Conservation (phyloP, 805 yeast species). For the Ogataea paraovalis region DNA sequence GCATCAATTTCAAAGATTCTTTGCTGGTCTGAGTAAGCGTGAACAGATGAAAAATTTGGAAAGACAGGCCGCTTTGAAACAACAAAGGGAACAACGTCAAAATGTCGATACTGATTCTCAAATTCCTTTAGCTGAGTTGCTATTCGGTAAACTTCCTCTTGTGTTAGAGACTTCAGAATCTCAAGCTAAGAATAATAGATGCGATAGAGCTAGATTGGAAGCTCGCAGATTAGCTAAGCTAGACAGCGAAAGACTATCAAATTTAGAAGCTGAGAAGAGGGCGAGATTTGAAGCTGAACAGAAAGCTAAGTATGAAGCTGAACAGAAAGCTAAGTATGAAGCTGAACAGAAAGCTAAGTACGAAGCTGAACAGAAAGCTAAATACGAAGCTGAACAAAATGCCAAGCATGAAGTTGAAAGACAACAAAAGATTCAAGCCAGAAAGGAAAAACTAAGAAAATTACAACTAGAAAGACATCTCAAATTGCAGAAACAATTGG, state of each 20-base stretch:
- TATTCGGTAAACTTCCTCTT: constrained; percentile 1
- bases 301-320: background rate
- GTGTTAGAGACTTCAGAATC: background rate
- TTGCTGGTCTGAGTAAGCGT: background rate
- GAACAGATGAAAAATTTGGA: background rate
- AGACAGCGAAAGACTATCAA: background rate
- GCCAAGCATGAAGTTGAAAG: constrained; percentile 1
- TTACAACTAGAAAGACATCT: constrained; percentile 2
- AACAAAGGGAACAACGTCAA: background rate
- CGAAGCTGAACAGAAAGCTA: background rate
- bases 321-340: constrained; percentile 1
- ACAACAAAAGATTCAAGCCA: background rate
- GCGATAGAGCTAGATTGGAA: background rate
- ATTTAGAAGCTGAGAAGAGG: background rate
- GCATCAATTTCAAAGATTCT: constrained; percentile 1
- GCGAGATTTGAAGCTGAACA: background rate
- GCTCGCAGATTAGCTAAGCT: background rate
- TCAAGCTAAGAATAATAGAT: background rate
- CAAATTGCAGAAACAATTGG: background rate
- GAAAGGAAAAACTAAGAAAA: constrained; percentile 5
- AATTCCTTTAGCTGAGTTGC: constrained; percentile 2
- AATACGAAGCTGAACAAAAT: background rate
- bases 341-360: constrained; percentile 1
- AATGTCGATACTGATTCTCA: background rate
- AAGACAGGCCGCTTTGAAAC: background rate